Base-by-base conservation (phyloP, 2,329 filamentous ascomycete genomes). In the Calonectria hongkongensis region DNA sequence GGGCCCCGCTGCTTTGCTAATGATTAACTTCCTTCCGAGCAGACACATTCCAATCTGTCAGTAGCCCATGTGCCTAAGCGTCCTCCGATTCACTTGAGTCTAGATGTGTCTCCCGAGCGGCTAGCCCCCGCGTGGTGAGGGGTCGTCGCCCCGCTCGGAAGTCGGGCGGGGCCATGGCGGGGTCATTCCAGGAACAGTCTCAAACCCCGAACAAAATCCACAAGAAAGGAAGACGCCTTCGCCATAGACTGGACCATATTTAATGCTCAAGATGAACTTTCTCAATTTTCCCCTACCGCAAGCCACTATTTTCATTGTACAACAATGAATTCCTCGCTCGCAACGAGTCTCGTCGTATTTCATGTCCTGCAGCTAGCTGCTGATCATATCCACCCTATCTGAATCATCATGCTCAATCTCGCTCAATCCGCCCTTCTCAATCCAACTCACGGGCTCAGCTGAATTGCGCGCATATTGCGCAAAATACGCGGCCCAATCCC, bases 361-460 rank as follows among this genome's bases (percentile, higher is more conserved):
- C 12, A 12, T 41, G 25, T 13, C 12, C 21, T 7, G 54, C 36
- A 27, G 13, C 7, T 60, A n/a, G 54, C 54, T 25, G 13, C 21
- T 60, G 21, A 43, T 12, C 5, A 48, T 48, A 10, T 25, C 45
- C n/a, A 48, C 28, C 28, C n/a, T n/a, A 18, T 27, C 45, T n/a
- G 21, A 50, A 28, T 43, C 54, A 68, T 68, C 41, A 25, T 68
- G 54, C 54, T 68, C 66, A 68, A 68, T 62, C 54, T 16, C 47
- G 43, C 66, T 68, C 66, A 56, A 62, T 50, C 43, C 12, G n/a
- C 54, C n/a, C 33, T 25, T 39, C 54, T 41, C 54, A 60, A 60
- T 41, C 13, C 33, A 28, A 7, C 33, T 60, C 54, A 28, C n/a
- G 2, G 13, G 0, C 54, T 27, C n/a, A 60, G 54, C 25, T 9